Percentiles rank a stretch among this genome's conserved stretches.
Conservation (phyloP, 164 flowering plant species). For the Platanus orientalis region DNA sequence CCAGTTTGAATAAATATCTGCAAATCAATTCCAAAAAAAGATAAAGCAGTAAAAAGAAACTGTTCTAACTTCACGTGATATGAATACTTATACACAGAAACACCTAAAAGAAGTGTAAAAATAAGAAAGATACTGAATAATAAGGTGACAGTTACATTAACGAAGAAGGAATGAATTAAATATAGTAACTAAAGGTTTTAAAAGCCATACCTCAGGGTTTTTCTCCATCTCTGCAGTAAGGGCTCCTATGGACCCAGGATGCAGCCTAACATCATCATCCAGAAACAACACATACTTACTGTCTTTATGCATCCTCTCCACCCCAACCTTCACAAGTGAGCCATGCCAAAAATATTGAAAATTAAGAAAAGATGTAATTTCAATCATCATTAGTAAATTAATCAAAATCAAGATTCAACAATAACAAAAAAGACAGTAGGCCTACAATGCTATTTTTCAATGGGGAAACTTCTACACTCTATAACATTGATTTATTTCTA, state of each 20-base stretch:
- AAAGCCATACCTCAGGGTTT: slow-evolving; percentile 68
- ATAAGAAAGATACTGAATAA: background rate
- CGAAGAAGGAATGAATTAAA: background rate
- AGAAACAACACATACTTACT: slow-evolving; percentile 88
- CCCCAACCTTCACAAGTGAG: slow-evolving; percentile 58
- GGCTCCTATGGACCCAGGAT: slow-evolving; percentile 93
- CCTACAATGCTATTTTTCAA: too few relatives aligned
- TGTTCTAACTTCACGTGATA: background rate
- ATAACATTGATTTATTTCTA: too few relatives aligned
- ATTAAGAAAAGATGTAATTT: too few relatives aligned
- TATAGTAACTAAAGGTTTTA: too few relatives aligned
- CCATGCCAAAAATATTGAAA: background rate
- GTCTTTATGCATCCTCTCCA: slow-evolving; percentile 86
- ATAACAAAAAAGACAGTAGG: too few relatives aligned
- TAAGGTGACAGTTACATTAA: background rate
- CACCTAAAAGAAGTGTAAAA: background rate
- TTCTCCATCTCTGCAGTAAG: slow-evolving; percentile 91
- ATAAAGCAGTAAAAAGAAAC: slow-evolving; percentile 3
- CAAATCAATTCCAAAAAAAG: slow-evolving; percentile 16
- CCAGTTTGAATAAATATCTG: slow-evolving; percentile 99
- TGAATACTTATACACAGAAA: background rate
- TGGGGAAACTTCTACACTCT: too few relatives aligned
- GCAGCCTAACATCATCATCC: slow-evolving; percentile 97
- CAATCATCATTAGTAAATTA: too few relatives aligned
- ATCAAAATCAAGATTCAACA: too few relatives aligned